These are phyloP conservation scores for Nicotiana benthamiana DNA, from an alignment of 257 asterid species.

Conservation along the genomic window DNA sequence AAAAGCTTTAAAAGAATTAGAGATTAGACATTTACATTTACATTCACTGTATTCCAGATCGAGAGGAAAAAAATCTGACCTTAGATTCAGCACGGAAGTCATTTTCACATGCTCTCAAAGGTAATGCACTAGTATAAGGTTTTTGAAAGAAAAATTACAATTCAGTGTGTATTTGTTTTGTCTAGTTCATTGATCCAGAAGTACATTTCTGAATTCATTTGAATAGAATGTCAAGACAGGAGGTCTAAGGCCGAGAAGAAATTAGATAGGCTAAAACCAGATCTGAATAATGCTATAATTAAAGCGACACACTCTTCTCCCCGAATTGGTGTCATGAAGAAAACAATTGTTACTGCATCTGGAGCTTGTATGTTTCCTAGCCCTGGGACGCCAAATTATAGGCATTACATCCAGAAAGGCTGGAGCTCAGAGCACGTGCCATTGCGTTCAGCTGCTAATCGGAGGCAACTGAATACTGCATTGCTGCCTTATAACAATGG, in stretches of 20 bases:
- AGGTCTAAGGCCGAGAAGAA: constrained; percentile 59
- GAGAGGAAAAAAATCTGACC: constrained; percentile 52
- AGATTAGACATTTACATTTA: background rate
- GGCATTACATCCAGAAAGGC: constrained; percentile 2
- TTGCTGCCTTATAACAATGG: constrained; percentile 13
- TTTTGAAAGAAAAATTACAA: background rate
- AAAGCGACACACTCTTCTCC: constrained; percentile 30
- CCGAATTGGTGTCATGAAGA: background rate
- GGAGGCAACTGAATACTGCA: constrained; percentile 9
- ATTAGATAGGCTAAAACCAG: constrained; percentile 55
- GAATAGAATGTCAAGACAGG: constrained; percentile 70
- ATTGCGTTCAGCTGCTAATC: constrained; percentile 3
- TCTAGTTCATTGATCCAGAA: background rate
- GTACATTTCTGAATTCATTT: constrained; percentile 12
- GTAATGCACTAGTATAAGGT: constrained; percentile 18
- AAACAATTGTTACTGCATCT: background rate
- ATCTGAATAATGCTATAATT: constrained; percentile 46
- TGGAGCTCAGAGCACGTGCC: constrained; percentile 22
- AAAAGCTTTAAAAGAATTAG: background rate
- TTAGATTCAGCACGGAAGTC: constrained; percentile 75
- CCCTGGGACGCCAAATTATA: constrained; percentile 14
- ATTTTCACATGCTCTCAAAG: constrained; percentile 83
- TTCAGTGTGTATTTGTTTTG: background rate
- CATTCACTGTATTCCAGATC: constrained; percentile 20
- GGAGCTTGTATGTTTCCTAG: constrained; percentile 4